These are phyloP conservation scores for Lasiosphaeria hispida DNA, from an alignment of 495 filamentous ascomycete species.

Conservation along the genomic window DNA sequence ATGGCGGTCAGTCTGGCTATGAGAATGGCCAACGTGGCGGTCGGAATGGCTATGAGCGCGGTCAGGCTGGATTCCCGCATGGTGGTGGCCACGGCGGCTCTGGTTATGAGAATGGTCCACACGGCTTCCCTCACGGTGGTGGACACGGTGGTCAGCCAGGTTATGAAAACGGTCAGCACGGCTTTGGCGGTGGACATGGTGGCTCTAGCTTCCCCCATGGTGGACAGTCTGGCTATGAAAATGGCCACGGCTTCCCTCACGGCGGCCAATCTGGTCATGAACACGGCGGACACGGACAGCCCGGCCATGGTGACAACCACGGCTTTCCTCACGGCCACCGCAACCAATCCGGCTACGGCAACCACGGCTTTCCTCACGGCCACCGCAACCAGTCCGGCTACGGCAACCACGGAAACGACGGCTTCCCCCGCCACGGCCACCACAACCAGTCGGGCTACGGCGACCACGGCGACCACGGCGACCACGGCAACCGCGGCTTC, in stretches of 20 bases:
- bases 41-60: slow-evolving; percentile 4
- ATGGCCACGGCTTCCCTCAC: too few relatives aligned
- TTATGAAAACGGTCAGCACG: neutral
- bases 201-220: too few relatives aligned
- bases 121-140: neutral
- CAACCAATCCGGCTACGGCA: neutral
- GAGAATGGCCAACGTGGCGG: neutral
- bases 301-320: neutral
- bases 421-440: neutral
- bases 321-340: neutral
- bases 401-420: neutral
- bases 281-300: too few relatives aligned
- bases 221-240: too few relatives aligned
- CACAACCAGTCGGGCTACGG: neutral
- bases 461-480: too few relatives aligned
- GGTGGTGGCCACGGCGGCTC: neutral
- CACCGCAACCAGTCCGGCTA: neutral
- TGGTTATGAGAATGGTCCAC: neutral
- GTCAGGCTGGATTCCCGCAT: neutral
- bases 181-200: neutral
- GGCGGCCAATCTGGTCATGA: too few relatives aligned
- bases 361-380: neutral
- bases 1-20: slow-evolving; percentile 1
- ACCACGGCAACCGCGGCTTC: neutral
- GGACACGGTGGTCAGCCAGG: neutral